A percentile compares a stretch with the other conserved stretches of the same genome.
phyloP scores from a whole-genome alignment of 352 stramenopile species.

The Blastocystis sp. region DNA sequence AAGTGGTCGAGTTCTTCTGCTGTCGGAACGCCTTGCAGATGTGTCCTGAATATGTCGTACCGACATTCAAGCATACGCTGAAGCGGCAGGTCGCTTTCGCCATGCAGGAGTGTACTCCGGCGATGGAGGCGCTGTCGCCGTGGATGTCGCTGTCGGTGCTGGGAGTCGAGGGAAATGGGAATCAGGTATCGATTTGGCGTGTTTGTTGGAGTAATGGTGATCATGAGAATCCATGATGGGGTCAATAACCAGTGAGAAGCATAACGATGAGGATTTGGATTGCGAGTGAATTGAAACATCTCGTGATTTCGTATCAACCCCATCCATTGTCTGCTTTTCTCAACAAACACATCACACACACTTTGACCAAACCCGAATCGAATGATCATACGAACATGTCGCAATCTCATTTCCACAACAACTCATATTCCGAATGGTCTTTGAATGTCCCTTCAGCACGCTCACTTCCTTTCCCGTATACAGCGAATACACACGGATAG shows the following conservation, averaged over 20 bases:
- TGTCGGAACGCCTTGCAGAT: not conserved
- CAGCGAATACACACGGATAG: constrained; percentile 9
- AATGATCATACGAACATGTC: constrained; percentile 38
- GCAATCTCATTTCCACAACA: not conserved
- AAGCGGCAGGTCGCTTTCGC: not conserved
- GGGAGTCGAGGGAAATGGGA: not conserved
- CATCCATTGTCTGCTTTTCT: not conserved
- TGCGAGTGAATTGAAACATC: no score
- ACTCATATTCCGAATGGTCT: constrained; percentile 31
- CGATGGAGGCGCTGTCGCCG: no score
- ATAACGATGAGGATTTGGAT: no score
- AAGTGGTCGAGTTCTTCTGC: not conserved
- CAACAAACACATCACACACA: not conserved
- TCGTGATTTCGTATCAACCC: no score
- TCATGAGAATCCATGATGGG: no score
- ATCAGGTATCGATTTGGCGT: not conserved
- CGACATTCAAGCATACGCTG: not conserved
- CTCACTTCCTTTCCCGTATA: constrained; percentile 46
- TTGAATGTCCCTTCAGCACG: constrained; percentile 19
- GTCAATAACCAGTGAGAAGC: no score
- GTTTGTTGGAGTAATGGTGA: no score
- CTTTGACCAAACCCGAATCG: constrained; percentile 33
- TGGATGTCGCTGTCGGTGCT: no score
- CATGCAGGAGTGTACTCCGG: no score
- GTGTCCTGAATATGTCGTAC: not conserved